Percentiles rank a stretch among this genome's conserved stretches.
Evolutionary conservation across 257 asterid species (phyloP).

Genomic region (Anisodus tanguticus): DNA sequence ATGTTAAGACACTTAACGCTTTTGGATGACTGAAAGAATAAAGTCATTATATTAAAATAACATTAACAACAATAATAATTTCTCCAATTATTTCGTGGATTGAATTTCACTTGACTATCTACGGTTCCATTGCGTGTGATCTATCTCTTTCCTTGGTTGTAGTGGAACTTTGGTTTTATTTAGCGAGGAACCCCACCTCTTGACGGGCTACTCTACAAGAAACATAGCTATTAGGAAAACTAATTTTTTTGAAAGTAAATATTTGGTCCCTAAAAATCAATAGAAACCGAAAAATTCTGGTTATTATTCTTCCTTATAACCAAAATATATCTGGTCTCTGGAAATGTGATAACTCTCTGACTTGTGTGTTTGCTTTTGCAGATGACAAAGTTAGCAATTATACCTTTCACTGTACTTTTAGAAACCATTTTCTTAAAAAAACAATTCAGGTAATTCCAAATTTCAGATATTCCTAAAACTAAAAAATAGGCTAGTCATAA

Average conservation of each 20-base stretch:
- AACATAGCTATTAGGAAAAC: too few species aligned
- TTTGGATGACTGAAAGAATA: too few species aligned
- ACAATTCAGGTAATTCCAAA: conserved; percentile 64
- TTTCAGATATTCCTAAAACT: background rate
- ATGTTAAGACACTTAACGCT: background rate
- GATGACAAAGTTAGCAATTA: conserved; percentile 94
- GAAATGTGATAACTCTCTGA: background rate
- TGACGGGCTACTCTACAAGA: background rate
- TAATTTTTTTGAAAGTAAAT: too few species aligned
- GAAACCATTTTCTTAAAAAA: conserved; percentile 78
- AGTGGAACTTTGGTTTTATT: too few species aligned
- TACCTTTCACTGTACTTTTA: conserved; percentile 82
- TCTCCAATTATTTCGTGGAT: too few species aligned
- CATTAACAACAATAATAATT: background rate
- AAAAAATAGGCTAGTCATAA: background rate
- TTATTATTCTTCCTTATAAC: background rate
- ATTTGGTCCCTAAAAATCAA: background rate
- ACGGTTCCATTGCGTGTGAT: too few species aligned
- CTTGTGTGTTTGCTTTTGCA: conserved; percentile 35
- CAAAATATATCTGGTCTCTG: too few species aligned
- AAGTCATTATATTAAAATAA: too few species aligned
- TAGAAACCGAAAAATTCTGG: background rate
- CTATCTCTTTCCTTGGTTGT: too few species aligned
- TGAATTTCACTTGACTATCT: too few species aligned
- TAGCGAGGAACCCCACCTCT: too few species aligned